Evolutionary conservation across 2,329 filamentous ascomycete genomes (phyloP).

Genomic region (Exophiala dermatitidis): DNA sequence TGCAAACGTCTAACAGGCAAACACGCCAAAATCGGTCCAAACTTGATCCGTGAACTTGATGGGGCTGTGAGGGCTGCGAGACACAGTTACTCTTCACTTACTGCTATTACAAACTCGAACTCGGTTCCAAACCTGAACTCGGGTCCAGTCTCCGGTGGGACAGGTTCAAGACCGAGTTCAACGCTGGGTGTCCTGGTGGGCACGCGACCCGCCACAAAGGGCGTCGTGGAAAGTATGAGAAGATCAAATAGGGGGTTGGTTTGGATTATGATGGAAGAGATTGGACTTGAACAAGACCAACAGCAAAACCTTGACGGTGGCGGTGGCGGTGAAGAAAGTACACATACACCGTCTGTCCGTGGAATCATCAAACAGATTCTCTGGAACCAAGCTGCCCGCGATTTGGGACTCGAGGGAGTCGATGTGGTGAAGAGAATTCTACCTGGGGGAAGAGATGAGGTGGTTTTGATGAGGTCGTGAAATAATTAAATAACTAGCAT

Average conservation of each 20-base stretch:
- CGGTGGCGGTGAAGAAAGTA: not conserved
- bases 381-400: constrained; percentile 39
- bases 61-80: constrained; percentile 47
- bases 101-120: not conserved
- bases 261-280: constrained; percentile 44
- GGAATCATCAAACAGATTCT: constrained; percentile 35
- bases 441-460: no score
- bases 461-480: no score
- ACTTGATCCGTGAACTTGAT: constrained; percentile 42
- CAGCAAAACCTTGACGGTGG: not conserved
- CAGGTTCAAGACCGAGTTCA: not conserved
- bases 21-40: constrained; percentile 36
- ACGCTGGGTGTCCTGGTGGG: constrained; percentile 62
- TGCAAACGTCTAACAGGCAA: constrained; percentile 39
- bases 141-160: no score
- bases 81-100: constrained; percentile 1
- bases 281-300: constrained; percentile 5
- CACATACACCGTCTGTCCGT: no score
- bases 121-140: no score
- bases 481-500: no score
- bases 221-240: constrained; percentile 64
- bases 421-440: constrained; percentile 31
- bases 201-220: constrained; percentile 65
- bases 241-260: constrained; percentile 64
- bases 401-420: constrained; percentile 35